Evolutionary conservation across 2,329 filamentous ascomycete species (phyloP), one percentile per base, ranked within the genome.

Genomic region (Fusarium abutilonis): DNA sequence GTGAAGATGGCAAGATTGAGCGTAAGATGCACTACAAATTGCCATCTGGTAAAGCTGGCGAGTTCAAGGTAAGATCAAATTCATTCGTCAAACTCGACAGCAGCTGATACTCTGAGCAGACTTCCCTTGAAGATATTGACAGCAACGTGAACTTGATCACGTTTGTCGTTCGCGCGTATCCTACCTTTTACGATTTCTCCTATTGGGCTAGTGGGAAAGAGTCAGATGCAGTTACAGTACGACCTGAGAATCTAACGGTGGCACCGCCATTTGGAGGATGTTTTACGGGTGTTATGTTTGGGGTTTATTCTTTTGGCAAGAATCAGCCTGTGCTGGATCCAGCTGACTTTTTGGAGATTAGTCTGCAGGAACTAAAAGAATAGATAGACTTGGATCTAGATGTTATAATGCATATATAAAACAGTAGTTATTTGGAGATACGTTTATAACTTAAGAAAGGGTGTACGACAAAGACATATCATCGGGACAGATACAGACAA

Each of bases 241-340:
- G 40, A 0, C 21, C 62, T 2, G 56, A 46, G 9, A 21, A 43
- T 13, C 34, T 70, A 9, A 68, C 67, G 0, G 49, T 58, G 1
- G 44, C 52, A 8, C 68, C 68, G 1, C 60, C 60, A 0, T 43
- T 70, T 9, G 68, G 68, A 7, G 60, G 62, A 3, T 62, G 62
- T 13, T 70, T 70, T 21, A 51, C 66, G 1, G 68, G 68, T 2
- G 49, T 50, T 4, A 65, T 70, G 66, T 64, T 70, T 53, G 68
- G 68, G 0, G 35, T 70, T 1, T 70, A 70, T 31, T 68, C 68
- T 1, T 52, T 59, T 34, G 66, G 68, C 0, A 66, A 28, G 9
- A 53, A 53, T 0, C 64, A 67, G 28, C 66, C 67, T 2, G 67
- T 69, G 2, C 44, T 70, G 10, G 62, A 69, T 1, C 56, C 64